Conservation (phyloP, 345 rosid genomes). For the Cardamine chenopodiifolia region DNA sequence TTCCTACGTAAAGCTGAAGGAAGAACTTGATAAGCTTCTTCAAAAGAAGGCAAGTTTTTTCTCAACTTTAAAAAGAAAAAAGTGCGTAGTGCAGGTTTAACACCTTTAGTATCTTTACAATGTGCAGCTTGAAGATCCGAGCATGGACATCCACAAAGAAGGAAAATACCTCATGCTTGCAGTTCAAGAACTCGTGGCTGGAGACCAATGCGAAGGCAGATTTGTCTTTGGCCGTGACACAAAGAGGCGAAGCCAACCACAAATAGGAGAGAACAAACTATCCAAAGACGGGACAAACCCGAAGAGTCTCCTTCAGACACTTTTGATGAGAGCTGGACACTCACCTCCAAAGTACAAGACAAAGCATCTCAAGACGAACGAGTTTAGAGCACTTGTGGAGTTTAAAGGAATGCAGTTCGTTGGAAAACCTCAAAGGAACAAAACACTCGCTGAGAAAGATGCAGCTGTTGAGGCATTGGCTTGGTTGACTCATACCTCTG, state of each 20-base stretch:
- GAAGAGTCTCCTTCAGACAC: constrained; percentile 88
- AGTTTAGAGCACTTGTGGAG: constrained; percentile 90
- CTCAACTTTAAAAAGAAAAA: not conserved
- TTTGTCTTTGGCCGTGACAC: constrained; percentile 91
- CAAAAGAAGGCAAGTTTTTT: constrained; percentile 59
- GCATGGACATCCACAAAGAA: constrained; percentile 76
- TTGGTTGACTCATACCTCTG: constrained; percentile 90
- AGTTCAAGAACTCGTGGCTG: constrained; percentile 85
- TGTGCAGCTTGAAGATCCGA: constrained; percentile 77
- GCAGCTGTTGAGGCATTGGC: constrained; percentile 97
- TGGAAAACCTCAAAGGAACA: constrained; percentile 89
- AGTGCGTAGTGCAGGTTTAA: not conserved
- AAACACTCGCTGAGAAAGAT: constrained; percentile 93
- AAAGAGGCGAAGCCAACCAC: constrained; percentile 57
- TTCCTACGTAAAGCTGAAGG: constrained; percentile 76
- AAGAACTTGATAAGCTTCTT: constrained; percentile 76
- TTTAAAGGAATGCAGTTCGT: constrained; percentile 98
- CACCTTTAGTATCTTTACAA: not conserved
- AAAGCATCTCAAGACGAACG: constrained; percentile 90
- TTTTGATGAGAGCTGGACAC: constrained; percentile 94
- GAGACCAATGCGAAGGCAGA: constrained; percentile 95
- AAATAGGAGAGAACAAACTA: constrained; percentile 53
- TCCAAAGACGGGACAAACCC: constrained; percentile 90
- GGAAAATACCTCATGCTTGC: constrained; percentile 91
- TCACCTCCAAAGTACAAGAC: constrained; percentile 97